Evolutionary conservation across 108 stramenopile genomes (phyloP), one percentile per base, ranked within the genome.

Genomic region (Phaeodactylum tricornutum): DNA sequence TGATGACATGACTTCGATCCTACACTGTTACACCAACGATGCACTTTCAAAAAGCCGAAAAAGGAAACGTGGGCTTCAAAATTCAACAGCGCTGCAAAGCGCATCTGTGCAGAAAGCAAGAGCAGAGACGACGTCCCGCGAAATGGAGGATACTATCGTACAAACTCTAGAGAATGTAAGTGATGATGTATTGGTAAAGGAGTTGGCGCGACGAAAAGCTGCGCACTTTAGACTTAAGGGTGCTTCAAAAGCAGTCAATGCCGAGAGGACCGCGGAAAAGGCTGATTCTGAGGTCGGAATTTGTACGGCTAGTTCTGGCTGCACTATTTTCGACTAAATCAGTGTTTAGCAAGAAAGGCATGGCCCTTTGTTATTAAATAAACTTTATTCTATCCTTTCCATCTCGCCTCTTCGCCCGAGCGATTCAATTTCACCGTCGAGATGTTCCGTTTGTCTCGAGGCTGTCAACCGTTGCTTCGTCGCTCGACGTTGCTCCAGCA

Each of bases 1-100:
- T 43, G 84, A 84, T 49, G 84, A 86, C 43, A 45, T 74, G 2
- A 81, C 81, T n/a, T 48, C 82, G 21, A 83, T 91, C 21, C 50
- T 91, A 62, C 66, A 80, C 35, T 71, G 64, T 6, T 91, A 84
- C 30, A 65, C 77, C n/a, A 84, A 91, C 59, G 82, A 86, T 67
- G 72, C 80, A 6, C 38, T 91, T 5, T 71, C 69, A 1, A 84
- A 77, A 49, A 86, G 81, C 52, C 73, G 79, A n/a, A 91, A 84
- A 49, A 62, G 62, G 15, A 25, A 43, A 35, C 20, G 12, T 19
- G 27, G 17, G 2, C 28, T 38, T 22, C 4, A 14, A 19, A 49
- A 49, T 3, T 2, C 4, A 1, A 15, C 12, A 1, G n/a, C 35
- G 27, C 11, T 46, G 16, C 25, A 33, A 47, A 20, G 17, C 9